phyloP scores from a whole-genome alignment of 805 yeast genomes.

The Naumovozyma baii region DNA sequence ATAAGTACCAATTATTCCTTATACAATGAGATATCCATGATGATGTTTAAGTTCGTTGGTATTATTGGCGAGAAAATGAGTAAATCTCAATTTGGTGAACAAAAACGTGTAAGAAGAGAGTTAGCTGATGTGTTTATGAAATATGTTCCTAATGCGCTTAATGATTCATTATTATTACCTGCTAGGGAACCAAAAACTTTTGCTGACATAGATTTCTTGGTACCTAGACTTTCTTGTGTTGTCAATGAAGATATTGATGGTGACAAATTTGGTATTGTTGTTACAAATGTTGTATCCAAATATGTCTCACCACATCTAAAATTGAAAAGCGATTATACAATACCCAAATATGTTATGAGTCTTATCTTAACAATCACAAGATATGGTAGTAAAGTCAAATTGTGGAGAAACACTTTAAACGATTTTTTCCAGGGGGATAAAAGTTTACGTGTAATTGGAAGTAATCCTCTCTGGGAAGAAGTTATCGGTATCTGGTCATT shows the following conservation, averaged over 20 bases:
- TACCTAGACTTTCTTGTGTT: slow-evolving; percentile 12
- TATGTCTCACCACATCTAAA: slow-evolving; percentile 46
- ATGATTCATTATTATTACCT: slow-evolving; percentile 16
- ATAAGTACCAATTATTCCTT: slow-evolving; percentile 37
- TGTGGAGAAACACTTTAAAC: slow-evolving; percentile 54
- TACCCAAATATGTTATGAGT: slow-evolving; percentile 35
- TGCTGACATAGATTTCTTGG: slow-evolving; percentile 11
- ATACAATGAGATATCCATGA: slow-evolving; percentile 44
- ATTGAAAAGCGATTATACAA: slow-evolving; percentile 30
- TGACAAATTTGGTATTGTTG: slow-evolving; percentile 47
- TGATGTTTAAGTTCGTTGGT: slow-evolving; percentile 43
- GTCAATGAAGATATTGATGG: slow-evolving; percentile 22
- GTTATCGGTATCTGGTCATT: slow-evolving; percentile 55
- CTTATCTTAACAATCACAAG: slow-evolving; percentile 33
- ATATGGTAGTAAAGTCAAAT: slow-evolving; percentile 33
- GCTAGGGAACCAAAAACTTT: slow-evolving; percentile 8
- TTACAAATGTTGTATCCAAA: slow-evolving; percentile 46
- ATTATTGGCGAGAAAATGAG: slow-evolving; percentile 47
- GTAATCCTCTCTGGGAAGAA: slow-evolving; percentile 38
- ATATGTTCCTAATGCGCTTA: slow-evolving; percentile 27
- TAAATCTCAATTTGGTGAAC: slow-evolving; percentile 52
- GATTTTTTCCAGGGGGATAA: slow-evolving; percentile 55
- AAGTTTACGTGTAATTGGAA: slow-evolving; percentile 13
- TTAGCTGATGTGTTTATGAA: slow-evolving; percentile 36
- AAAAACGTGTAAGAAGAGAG: slow-evolving; percentile 50